A percentile compares a stretch with the other conserved stretches of the same genome.
phyloP scores from a whole-genome alignment of 768 basidiomycete species.

The Polyporus arcularius region DNA sequence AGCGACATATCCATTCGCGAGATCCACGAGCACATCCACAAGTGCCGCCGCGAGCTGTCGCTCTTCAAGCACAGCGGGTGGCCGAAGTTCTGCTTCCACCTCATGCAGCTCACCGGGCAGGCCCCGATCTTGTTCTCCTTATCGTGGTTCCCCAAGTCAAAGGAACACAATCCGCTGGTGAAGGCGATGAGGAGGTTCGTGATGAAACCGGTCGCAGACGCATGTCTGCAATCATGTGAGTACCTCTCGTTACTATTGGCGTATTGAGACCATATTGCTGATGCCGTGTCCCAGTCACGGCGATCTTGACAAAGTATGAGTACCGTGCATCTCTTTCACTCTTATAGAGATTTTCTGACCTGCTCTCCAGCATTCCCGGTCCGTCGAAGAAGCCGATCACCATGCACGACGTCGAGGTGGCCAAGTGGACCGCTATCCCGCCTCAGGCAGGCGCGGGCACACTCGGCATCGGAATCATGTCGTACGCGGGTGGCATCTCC shows the following conservation, averaged over 20 bases:
- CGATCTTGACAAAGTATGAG: constrained; percentile 23
- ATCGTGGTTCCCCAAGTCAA: constrained; percentile 20
- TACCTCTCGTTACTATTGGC: neutral
- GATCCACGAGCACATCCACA: constrained; percentile 26
- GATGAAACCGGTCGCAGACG: constrained; percentile 17
- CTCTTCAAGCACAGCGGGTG: constrained; percentile 24
- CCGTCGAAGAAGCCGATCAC: constrained; percentile 24
- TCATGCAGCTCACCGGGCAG: constrained; percentile 24
- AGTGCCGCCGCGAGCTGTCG: constrained; percentile 23
- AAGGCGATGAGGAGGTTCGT: constrained; percentile 10
- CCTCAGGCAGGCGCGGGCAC: constrained; percentile 28
- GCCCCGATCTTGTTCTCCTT: constrained; percentile 19
- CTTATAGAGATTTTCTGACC: neutral
- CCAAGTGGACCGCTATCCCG: constrained; percentile 22
- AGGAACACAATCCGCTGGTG: neutral
- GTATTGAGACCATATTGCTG: no score
- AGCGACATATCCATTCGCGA: constrained; percentile 12
- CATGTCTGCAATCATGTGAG: constrained; percentile 22
- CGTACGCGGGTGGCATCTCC: constrained; percentile 26
- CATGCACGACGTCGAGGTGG: constrained; percentile 22
- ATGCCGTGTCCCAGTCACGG: constrained; percentile 15
- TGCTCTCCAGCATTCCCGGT: constrained; percentile 21
- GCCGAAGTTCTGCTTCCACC: constrained; percentile 20
- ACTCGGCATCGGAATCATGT: constrained; percentile 27
- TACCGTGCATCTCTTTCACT: neutral